Evolutionary conservation across 306 rosid species (phyloP), one percentile per base, ranked within the genome.

Genomic region (Trifolium fragiferum): DNA sequence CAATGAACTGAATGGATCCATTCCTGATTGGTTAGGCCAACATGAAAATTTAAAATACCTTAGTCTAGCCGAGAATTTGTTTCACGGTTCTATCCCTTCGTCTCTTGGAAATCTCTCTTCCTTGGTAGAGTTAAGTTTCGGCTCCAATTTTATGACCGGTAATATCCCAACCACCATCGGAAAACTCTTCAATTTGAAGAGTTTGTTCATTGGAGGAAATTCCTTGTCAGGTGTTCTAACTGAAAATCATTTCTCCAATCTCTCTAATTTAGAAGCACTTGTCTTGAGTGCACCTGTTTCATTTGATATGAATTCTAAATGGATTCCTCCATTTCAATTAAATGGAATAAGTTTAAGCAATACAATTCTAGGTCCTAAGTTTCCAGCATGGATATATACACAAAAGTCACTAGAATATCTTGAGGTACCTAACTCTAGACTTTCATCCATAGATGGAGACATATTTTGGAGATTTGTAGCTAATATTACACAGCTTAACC

Each of bases 311-410:
- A 19, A 55, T 75, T 47, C 68, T 11, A 4, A 62, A 2, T 76
- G 85, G 81, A 61, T 58, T 53, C 82, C 82, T 18, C 85, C 72
- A 64, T 81, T 81, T 44, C 81, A 76, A 23, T 75, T 76, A 15
- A 0, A 7, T 2, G 16, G 10, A 18, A 18, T 81, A 0, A 1
- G 4, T 8, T 13, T 41, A 27, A 30, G 25, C 4, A 64, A 66
- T 9, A 40, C 78, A 55, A 47, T 23, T 27, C n/a, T 76, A 47
- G 85, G 81, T 49, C 85, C 78, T 1, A 57, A 71, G 5, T 44
- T 76, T 76, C 85, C 81, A 64, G 4, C 73, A 44, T 76, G 81
- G 85, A 38, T 76, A 47, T 66, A 76, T 10, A 37, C 75, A 35
- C 85, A 76, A 12, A 10, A 3, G 8, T 65, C 71, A 11, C 66